phyloP scores from a whole-genome alignment of 306 rosid genomes.

The Elaeagnus macrophylla region DNA sequence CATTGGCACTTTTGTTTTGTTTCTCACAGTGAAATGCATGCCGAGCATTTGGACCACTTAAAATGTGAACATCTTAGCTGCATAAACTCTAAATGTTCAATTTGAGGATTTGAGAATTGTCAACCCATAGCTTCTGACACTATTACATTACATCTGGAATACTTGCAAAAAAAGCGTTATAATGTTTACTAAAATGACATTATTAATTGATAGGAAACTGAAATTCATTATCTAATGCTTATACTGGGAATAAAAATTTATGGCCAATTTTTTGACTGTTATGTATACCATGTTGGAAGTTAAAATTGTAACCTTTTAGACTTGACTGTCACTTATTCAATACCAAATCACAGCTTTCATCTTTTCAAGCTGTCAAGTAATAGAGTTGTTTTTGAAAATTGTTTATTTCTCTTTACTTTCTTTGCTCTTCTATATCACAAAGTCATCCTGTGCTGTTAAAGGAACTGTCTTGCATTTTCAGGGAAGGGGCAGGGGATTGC shows the following conservation, averaged over 20 bases:
- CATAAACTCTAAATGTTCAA: background rate
- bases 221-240: too few species aligned
- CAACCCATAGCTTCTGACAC: background rate
- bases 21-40: background rate
- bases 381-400: too few species aligned
- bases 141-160: background rate
- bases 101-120: background rate
- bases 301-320: too few species aligned
- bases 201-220: too few species aligned
- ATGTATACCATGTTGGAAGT: too few species aligned
- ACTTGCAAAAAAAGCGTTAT: background rate
- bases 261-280: too few species aligned
- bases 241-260: too few species aligned
- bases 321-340: too few species aligned
- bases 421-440: background rate
- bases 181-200: too few species aligned
- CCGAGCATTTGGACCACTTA: background rate
- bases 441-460: constrained; percentile 11
- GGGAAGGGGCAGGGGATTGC: constrained; percentile 98
- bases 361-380: too few species aligned
- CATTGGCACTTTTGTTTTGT: background rate
- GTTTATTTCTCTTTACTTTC: too few species aligned
- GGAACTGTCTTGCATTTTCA: constrained; percentile 32
- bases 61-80: constrained; percentile 1
- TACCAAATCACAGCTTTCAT: too few species aligned